These are phyloP conservation scores for Phytopythium chamaehyphon DNA, from an alignment of 352 stramenopile genomes.

Conservation along the genomic window DNA sequence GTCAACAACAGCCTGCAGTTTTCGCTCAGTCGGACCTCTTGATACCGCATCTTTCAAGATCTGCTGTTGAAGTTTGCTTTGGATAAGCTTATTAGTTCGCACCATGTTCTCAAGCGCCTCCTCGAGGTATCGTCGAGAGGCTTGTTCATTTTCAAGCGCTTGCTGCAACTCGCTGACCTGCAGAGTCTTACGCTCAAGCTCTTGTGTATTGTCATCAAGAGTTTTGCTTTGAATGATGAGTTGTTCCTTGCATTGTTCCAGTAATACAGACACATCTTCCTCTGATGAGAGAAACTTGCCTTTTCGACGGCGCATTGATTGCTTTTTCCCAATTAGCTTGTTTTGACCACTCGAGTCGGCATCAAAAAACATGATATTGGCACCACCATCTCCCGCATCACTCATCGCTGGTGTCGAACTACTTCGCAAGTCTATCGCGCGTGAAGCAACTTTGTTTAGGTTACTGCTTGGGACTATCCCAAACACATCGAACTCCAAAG, in stretches of 20 bases:
- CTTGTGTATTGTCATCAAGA: constrained; percentile 55
- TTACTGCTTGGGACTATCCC: constrained; percentile 77
- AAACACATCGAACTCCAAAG: constrained; percentile 57
- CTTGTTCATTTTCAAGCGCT: constrained; percentile 22
- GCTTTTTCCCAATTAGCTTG: constrained; percentile 38
- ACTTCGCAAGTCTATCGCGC: constrained; percentile 29
- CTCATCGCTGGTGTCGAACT: constrained; percentile 5
- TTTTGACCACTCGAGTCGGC: constrained; percentile 33
- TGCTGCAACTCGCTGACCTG: constrained; percentile 41
- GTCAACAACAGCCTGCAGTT: constrained; percentile 7
- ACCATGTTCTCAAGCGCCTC: constrained; percentile 46
- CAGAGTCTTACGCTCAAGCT: constrained; percentile 47
- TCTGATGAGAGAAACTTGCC: constrained; percentile 21
- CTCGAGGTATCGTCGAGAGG: constrained; percentile 27
- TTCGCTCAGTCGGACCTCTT: constrained; percentile 20
- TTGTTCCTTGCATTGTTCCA: constrained; percentile 47
- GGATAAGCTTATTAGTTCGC: constrained; percentile 59
- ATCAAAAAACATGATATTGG: constrained; percentile 54
- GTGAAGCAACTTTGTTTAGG: constrained; percentile 65
- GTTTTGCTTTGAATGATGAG: constrained; percentile 47
- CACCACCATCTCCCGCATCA: constrained; percentile 17
- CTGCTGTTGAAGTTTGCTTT: constrained; percentile 56
- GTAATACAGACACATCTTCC: constrained; percentile 19
- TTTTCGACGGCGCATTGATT: constrained; percentile 39
- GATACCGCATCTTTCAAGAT: constrained; percentile 55